Conservation (phyloP, 306 rosid genomes). For the Trifolium pratense region DNA sequence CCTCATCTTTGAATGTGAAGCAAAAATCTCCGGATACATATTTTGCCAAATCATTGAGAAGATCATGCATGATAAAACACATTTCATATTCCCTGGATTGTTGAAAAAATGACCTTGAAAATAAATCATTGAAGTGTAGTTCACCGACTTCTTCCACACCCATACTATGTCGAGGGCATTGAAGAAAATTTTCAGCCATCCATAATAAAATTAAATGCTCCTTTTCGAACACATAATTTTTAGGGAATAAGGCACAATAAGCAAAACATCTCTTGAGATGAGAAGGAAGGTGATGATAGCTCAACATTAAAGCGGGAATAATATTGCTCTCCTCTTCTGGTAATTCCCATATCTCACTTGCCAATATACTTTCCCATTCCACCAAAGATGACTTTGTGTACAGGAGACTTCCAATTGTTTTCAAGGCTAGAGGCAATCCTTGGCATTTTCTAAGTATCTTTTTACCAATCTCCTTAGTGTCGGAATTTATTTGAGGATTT, state of each 20-base stretch:
- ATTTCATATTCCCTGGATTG: not conserved
- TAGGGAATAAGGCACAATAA: conserved; percentile 29
- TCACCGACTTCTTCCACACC: not conserved
- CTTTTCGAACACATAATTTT: conserved; percentile 12
- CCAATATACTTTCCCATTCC: conserved; percentile 10
- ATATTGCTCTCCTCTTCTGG: conserved; percentile 3
- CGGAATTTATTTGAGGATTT: not conserved
- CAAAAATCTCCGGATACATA: not conserved
- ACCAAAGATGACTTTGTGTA: not conserved
- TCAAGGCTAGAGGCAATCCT: conserved; percentile 10
- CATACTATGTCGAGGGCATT: not conserved
- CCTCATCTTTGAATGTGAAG: not conserved
- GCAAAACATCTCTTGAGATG: conserved; percentile 38
- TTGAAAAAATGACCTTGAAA: conserved; percentile 34
- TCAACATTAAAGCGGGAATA: conserved; percentile 24
- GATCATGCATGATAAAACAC: conserved; percentile 10
- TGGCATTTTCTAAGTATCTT: conserved; percentile 12
- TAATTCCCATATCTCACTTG: conserved; percentile 26
- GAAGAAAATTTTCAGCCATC: conserved; percentile 32
- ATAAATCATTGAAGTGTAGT: conserved; percentile 21
- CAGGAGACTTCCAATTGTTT: not conserved
- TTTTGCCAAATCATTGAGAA: conserved; percentile 36
- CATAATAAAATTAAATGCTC: conserved; percentile 15
- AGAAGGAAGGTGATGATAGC: conserved; percentile 38
- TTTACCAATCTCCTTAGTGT: not conserved